phyloP scores from a whole-genome alignment of 345 rosid species.

The Populus euphratica region DNA sequence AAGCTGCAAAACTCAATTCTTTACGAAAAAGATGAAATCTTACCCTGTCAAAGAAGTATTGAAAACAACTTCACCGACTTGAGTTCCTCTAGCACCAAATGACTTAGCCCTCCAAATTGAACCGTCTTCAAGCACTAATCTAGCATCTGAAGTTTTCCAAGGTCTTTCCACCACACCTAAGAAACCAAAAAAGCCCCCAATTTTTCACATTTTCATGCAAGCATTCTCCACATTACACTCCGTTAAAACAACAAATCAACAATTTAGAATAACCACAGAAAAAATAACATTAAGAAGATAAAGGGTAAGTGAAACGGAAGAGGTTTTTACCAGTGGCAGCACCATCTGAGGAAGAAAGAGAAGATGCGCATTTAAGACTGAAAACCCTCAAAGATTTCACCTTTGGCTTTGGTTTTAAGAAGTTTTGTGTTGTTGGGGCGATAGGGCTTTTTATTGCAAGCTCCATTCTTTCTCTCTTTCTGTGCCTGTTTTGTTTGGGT shows the following conservation, averaged over 20 bases:
- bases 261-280: neutral
- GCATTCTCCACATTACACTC: neutral
- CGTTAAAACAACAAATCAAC: neutral
- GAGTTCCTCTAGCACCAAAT: constrained; percentile 91
- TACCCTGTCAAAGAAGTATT: constrained; percentile 95
- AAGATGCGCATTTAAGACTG: constrained; percentile 47
- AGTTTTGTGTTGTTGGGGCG: neutral
- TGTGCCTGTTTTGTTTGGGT: neutral
- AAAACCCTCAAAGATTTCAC: constrained; percentile 21
- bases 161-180: constrained; percentile 66
- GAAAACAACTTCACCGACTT: constrained; percentile 92
- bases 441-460: neutral
- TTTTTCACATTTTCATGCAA: neutral
- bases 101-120: constrained; percentile 94
- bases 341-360: constrained; percentile 38
- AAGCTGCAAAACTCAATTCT: neutral
- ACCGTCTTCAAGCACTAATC: constrained; percentile 91
- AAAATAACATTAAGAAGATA: neutral
- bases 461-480: constrained; percentile 3
- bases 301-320: neutral
- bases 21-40: neutral
- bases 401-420: neutral
- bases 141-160: constrained; percentile 78
- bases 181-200: neutral
- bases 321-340: constrained; percentile 45